These are phyloP conservation scores for Penicillium bialowiezense DNA, from an alignment of 495 filamentous ascomycete species.

Conservation along the genomic window DNA sequence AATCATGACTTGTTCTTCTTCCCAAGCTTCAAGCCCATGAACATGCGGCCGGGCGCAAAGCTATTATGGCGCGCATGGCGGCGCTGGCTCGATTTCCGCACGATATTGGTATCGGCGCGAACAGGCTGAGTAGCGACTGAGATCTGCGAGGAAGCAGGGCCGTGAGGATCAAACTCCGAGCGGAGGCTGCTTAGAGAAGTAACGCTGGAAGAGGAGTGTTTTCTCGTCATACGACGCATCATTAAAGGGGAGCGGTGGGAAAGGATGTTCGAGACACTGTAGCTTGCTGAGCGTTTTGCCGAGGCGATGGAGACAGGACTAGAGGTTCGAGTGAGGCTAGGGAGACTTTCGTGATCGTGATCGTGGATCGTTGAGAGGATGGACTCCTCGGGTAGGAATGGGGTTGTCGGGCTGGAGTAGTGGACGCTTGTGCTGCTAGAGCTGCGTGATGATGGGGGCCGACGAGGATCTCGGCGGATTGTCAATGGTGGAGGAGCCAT, in stretches of 20 bases:
- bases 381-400: slow-evolving; percentile 16
- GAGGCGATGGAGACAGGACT: slow-evolving; percentile 25
- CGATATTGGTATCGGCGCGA: slow-evolving; percentile 5
- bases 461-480: slow-evolving; percentile 15
- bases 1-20: slow-evolving; percentile 10
- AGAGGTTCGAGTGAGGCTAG: slow-evolving; percentile 13
- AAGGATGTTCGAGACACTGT: slow-evolving; percentile 26
- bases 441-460: slow-evolving; percentile 28
- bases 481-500: slow-evolving; percentile 15
- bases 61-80: slow-evolving; percentile 22
- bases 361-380: slow-evolving; percentile 19
- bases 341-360: slow-evolving; percentile 14
- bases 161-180: slow-evolving; percentile 52
- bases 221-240: slow-evolving; percentile 28
- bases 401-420: slow-evolving; percentile 19
- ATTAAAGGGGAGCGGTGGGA: slow-evolving; percentile 23
- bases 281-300: slow-evolving; percentile 22
- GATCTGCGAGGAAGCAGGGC: slow-evolving; percentile 2
- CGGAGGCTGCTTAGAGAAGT: slow-evolving; percentile 61
- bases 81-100: slow-evolving; percentile 20
- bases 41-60: slow-evolving; percentile 23
- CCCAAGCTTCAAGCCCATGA: slow-evolving; percentile 38
- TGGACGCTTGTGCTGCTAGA: slow-evolving; percentile 29
- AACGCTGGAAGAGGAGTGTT: slow-evolving; percentile 63
- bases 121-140: not conserved